phyloP scores from a whole-genome alignment of 73 alveolate genomes.

The Uronychia setigera region DNA sequence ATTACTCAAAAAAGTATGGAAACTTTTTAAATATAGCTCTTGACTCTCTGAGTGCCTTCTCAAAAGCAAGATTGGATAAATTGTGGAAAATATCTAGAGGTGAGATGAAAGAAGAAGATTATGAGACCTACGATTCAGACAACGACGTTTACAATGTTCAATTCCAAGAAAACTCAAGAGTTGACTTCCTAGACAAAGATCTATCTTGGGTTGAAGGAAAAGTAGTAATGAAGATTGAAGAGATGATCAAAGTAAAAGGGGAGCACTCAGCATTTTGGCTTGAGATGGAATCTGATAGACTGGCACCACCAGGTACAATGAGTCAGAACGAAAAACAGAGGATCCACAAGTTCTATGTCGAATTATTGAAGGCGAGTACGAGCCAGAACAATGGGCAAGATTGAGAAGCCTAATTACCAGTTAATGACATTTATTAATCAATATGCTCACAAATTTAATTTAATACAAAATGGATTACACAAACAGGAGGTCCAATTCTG shows the following conservation, averaged over 20 bases:
- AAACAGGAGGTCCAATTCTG: too few relatives aligned
- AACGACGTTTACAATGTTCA: slow-evolving; percentile 31
- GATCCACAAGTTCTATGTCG: slow-evolving; percentile 12
- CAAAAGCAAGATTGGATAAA: slow-evolving; percentile 32
- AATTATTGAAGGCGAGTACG: too few relatives aligned
- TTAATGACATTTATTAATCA: too few relatives aligned
- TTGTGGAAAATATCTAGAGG: not conserved
- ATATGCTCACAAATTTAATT: too few relatives aligned
- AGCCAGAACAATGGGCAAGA: too few relatives aligned
- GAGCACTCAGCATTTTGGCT: slow-evolving; percentile 35
- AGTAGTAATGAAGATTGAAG: slow-evolving; percentile 25
- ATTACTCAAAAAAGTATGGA: not conserved
- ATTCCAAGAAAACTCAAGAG: slow-evolving; percentile 39
- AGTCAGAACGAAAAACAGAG: slow-evolving; percentile 17
- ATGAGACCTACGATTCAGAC: slow-evolving; percentile 40
- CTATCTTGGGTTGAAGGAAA: slow-evolving; percentile 21
- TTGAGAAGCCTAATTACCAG: too few relatives aligned
- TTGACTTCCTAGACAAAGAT: slow-evolving; percentile 27
- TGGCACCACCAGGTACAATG: slow-evolving; percentile 25
- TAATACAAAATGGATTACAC: too few relatives aligned
- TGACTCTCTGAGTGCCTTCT: slow-evolving; percentile 19
- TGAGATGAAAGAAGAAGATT: slow-evolving; percentile 8
- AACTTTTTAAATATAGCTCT: not conserved
- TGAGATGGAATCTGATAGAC: slow-evolving; percentile 39
- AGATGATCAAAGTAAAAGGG: slow-evolving; percentile 31